Evolutionary conservation across 345 rosid species (phyloP), one percentile per base, ranked within the genome.

Genomic region (Brassica juncea): DNA sequence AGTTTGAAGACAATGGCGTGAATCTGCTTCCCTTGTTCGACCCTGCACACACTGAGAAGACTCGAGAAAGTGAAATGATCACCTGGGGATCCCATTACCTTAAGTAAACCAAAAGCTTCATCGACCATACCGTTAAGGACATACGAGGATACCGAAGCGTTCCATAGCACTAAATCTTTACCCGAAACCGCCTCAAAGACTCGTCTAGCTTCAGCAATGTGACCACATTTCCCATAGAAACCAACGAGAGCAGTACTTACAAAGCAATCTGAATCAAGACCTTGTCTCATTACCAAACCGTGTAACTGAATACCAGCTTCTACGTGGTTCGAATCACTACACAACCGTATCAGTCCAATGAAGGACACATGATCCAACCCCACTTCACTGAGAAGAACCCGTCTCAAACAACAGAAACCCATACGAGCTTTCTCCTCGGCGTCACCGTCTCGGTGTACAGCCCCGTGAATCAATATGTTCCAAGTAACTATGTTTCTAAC

Each of bases 151-250:
- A 88, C 61, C 71, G 89, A 85, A 62, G 82, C 87, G 79, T 90
- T 92, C 90, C 92, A 88, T 4, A 89, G 16, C 76, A 91, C 91
- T 71, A 83, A 68, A 80, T 92, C 96, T 80, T 68, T 84, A 78
- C 70, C 3, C 32, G 12, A 58, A 65, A 82, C 88, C 54, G 73
- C 34, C 66, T 86, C 79, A 59, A 94, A 92, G 52, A 75, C 86
- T 82, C 73, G 28, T 44, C 82, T 81, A 1, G 93, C 86, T 69
- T 86, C 88, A 71, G 71, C 75, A 64, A 88, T 35, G 11, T 70
- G 64, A 77, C 92, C 87, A 67, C 84, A 86, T 85, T 94, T 91
- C 75, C 93, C 93, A 47, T 93, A 91, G 74, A 91, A 78, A 83
- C 80, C 86, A 71, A 90, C 83, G 27, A 90, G 86, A 76, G 82